phyloP scores from a whole-genome alignment of 371 early-diverging fungal genomes.

The Mucor racemosus region DNA sequence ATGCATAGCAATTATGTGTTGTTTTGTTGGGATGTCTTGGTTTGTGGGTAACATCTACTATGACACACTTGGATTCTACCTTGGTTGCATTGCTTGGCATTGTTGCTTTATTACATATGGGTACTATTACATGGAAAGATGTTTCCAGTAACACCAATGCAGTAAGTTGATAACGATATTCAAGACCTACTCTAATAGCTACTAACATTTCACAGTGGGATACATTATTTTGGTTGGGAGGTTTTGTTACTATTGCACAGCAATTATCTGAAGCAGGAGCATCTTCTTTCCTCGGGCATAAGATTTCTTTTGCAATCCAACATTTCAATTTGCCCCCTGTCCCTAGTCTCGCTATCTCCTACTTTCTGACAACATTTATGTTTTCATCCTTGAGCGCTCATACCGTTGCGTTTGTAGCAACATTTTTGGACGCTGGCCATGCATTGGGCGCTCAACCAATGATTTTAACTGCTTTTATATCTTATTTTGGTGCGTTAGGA shows the following conservation, averaged over 20 bases:
- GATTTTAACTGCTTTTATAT: conserved; percentile 62
- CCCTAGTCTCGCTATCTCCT: conserved; percentile 59
- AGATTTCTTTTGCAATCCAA: conserved; percentile 50
- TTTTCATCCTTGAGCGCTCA: conserved; percentile 75
- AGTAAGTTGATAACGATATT: conserved; percentile 26
- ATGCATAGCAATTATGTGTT: conserved; percentile 50
- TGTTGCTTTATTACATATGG: conserved; percentile 55
- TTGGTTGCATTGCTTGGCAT: conserved; percentile 74
- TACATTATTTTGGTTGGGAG: conserved; percentile 80
- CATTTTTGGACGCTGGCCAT: conserved; percentile 77
- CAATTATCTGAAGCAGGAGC: conserved; percentile 74
- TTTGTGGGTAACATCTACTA: conserved; percentile 72
- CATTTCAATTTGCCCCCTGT: conserved; percentile 43
- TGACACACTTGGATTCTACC: conserved; percentile 68
- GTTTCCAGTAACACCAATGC: conserved; percentile 71
- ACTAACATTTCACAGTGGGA: conserved; percentile 63
- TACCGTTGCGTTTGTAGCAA: conserved; percentile 72
- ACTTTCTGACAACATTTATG: conserved; percentile 73
- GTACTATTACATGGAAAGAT: conserved; percentile 75
- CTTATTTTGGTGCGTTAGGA: conserved; percentile 68
- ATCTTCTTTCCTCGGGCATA: conserved; percentile 66
- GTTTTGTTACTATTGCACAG: conserved; percentile 78
- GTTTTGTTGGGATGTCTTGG: conserved; percentile 63
- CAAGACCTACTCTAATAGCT: too few species aligned
- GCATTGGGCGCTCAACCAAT: conserved; percentile 63